Conservation (phyloP, 345 rosid genomes). For the Bruguiera gymnorhiza region DNA sequence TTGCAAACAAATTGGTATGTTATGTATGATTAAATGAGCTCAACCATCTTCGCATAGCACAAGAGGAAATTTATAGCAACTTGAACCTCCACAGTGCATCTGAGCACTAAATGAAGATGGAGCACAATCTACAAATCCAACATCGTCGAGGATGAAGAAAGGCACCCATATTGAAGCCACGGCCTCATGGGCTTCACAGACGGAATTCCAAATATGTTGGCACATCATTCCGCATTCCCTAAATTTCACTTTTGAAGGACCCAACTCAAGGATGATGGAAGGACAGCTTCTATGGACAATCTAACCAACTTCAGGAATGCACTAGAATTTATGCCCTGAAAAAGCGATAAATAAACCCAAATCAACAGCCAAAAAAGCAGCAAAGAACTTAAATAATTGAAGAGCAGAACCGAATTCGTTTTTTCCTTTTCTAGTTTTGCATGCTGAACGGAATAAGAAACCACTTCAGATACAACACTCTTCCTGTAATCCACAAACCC, state of each 20-base stretch:
- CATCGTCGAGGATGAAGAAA: constrained; percentile 10
- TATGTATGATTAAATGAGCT: background rate
- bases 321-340: constrained; percentile 1
- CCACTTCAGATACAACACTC: too few relatives aligned
- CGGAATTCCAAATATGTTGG: constrained; percentile 9
- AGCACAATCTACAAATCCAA: constrained; percentile 8
- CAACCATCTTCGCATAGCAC: constrained; percentile 25
- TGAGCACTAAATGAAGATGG: background rate
- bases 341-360: background rate
- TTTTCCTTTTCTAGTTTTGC: too few relatives aligned
- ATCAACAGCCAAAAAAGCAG: too few relatives aligned
- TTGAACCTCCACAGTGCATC: background rate
- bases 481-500: too few relatives aligned
- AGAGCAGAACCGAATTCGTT: too few relatives aligned
- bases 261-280: constrained; percentile 6
- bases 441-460: too few relatives aligned
- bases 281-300: background rate
- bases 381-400: too few relatives aligned
- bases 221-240: constrained; percentile 35
- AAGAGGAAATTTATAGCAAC: constrained; percentile 1
- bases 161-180: constrained; percentile 5
- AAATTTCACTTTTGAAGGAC: background rate
- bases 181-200: background rate
- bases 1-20: background rate
- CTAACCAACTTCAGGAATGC: background rate